Conservation (phyloP, 2,329 filamentous ascomycete genomes). For the Pseudogymnoascus sp. region DNA sequence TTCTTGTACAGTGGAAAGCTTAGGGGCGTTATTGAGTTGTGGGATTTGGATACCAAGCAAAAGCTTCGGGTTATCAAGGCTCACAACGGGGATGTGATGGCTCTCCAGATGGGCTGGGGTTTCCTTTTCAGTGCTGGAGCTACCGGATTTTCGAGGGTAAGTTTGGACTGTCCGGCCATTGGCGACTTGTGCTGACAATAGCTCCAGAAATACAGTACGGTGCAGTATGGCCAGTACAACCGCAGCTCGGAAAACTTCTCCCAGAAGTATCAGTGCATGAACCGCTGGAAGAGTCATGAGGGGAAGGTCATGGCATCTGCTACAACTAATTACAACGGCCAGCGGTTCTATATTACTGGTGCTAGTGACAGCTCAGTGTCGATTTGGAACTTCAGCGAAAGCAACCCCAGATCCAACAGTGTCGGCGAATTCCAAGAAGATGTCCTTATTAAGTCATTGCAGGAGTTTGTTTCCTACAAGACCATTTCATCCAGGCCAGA, state of each 20-base stretch:
- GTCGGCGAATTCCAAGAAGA: slow-evolving; percentile 36
- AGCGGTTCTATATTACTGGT: slow-evolving; percentile 86
- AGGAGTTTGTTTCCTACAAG: slow-evolving; percentile 84
- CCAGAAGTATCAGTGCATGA: slow-evolving; percentile 74
- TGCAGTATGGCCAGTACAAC: slow-evolving; percentile 53
- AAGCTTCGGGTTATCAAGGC: slow-evolving; percentile 79
- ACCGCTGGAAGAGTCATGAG: slow-evolving; percentile 73
- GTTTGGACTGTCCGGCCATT: slow-evolving; percentile 23
- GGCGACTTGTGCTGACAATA: slow-evolving; percentile 2
- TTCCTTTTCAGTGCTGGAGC: slow-evolving; percentile 82
- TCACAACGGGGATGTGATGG: slow-evolving; percentile 75
- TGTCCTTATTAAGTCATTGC: slow-evolving; percentile 62
- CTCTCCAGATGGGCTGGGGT: slow-evolving; percentile 77
- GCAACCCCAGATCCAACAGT: slow-evolving; percentile 22
- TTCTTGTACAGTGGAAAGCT: slow-evolving; percentile 89
- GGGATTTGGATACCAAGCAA: slow-evolving; percentile 93
- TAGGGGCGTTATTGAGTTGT: slow-evolving; percentile 83
- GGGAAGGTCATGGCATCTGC: slow-evolving; percentile 84
- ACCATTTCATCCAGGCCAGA: slow-evolving; percentile 83
- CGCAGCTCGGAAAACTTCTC: slow-evolving; percentile 49
- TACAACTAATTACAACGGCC: slow-evolving; percentile 59
- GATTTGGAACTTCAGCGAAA: slow-evolving; percentile 67
- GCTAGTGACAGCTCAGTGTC: slow-evolving; percentile 87
- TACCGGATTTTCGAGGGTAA: slow-evolving; percentile 77
- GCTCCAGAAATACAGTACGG: slow-evolving; percentile 58